Conservation (phyloP, 192 early-diverging fungal species). For the Linnemannia elongata region DNA sequence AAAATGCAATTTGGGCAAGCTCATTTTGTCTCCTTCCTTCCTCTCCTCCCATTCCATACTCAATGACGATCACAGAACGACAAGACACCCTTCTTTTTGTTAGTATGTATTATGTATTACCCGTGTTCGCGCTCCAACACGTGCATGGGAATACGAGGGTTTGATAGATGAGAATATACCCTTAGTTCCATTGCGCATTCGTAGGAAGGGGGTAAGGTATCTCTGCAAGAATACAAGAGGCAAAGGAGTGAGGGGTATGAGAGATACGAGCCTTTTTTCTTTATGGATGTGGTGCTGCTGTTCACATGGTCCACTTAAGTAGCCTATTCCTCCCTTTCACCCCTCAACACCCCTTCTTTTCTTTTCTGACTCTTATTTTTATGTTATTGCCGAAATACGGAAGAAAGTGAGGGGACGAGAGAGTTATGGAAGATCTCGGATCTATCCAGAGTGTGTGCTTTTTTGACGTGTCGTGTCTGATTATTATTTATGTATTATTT, state of each 20-base stretch:
- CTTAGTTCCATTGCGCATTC: not conserved
- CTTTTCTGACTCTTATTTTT: not conserved
- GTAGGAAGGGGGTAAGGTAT: not conserved
- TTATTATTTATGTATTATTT: not conserved
- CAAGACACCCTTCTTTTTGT: not conserved
- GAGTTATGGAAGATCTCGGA: not conserved
- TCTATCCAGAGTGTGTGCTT: not conserved
- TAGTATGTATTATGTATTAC: not conserved
- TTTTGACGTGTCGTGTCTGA: not conserved
- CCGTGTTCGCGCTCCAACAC: not conserved
- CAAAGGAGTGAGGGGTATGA: not conserved
- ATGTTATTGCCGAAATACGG: not conserved
- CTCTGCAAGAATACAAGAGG: not conserved
- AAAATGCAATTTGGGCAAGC: not conserved
- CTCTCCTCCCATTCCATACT: not conserved
- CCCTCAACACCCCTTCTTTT: not conserved
- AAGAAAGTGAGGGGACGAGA: not conserved
- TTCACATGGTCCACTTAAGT: not conserved
- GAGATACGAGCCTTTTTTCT: not conserved
- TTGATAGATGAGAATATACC: not conserved
- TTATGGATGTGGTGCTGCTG: not conserved
- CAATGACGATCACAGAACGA: conserved; percentile 4
- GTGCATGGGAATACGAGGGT: not conserved
- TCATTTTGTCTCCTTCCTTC: not conserved
- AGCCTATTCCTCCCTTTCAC: not conserved